phyloP scores from a whole-genome alignment of 2,329 filamentous ascomycete genomes.

The Keithomyces neogunnii region DNA sequence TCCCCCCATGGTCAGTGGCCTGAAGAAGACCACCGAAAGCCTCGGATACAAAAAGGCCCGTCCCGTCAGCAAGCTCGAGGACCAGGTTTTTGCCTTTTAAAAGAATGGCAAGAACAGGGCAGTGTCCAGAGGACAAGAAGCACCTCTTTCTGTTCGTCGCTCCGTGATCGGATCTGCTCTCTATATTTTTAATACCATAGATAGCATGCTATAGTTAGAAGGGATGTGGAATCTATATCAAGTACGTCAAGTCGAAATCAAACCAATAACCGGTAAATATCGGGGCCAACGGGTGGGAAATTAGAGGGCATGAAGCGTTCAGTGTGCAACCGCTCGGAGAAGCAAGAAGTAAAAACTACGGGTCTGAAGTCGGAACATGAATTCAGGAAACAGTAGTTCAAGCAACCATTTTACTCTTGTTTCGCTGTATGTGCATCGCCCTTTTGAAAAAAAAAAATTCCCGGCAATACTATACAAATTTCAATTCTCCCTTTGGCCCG shows the following conservation, averaged over 20 bases:
- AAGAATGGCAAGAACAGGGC: not conserved
- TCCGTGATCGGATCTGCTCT: not conserved
- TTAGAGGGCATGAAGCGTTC: not conserved
- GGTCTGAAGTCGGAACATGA: not conserved
- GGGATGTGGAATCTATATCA: not conserved
- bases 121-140: not conserved
- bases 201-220: not conserved
- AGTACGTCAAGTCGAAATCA: not conserved
- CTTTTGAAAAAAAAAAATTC: not conserved
- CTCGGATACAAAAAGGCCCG: conserved; percentile 88
- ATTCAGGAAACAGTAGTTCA: not conserved
- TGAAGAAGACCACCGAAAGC: conserved; percentile 91
- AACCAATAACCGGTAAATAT: too few relatives aligned
- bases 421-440: not conserved
- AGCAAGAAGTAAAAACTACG: not conserved
- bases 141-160: not conserved
- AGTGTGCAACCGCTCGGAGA: not conserved
- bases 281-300: not conserved
- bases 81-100: conserved; percentile 93
- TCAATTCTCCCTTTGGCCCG: not conserved
- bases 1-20: conserved; percentile 89
- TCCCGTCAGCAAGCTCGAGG: conserved; percentile 93
- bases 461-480: conserved; percentile 6
- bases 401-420: too few relatives aligned
- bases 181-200: not conserved